Base-by-base conservation (phyloP, 2,329 filamentous ascomycete species). In the Bisporella sp. region DNA sequence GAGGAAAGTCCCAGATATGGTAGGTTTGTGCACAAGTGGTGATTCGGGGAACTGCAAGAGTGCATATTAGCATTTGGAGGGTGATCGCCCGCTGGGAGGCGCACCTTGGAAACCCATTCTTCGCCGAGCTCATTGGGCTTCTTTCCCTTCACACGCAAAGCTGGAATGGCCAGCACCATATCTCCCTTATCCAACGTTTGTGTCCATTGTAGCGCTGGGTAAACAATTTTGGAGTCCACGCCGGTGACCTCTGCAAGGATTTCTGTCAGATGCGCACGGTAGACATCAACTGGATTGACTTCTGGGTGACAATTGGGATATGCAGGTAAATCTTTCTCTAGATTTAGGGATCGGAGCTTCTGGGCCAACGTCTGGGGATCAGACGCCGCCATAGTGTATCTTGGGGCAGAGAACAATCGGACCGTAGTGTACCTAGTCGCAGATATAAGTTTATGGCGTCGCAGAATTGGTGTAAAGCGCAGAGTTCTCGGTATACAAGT, bases 141-240 rank as follows among this genome's bases (percentile, higher is more conserved):
- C 66, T 75, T 75, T 56, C 82, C 82, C 70, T 86, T 92, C 62
- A 92, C 70, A 54, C 89, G 78, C 56, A 95, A 76, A n/a, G 88
- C 86, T 12, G 89, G 87, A 6, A 89, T 81, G 6, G 89, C 84
- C 44, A 95, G 70, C 48, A 87, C 79, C 59, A 95, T 71, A 69
- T 95, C 89, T 45, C 89, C 89, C 73, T 91, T 89, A 57, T 93
- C 89, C 28, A 90, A 74, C 37, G 84, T 81, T 55, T 81, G 75
- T 5, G 89, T 92, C 87, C 87, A 92, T 71, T 86, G 79, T 41
- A 95, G 72, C 37, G 82, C 81, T 30, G 81, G 80, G 70, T 87
- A 90, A 64, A 95, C 84, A 60, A 89, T 81, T 48, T 76, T 73
- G 33, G 76, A 67, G 51, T 88, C 84, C 31, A 89, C 84, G 28